Conservation (phyloP, 805 yeast genomes). For the Yarrowia alimentaria region DNA sequence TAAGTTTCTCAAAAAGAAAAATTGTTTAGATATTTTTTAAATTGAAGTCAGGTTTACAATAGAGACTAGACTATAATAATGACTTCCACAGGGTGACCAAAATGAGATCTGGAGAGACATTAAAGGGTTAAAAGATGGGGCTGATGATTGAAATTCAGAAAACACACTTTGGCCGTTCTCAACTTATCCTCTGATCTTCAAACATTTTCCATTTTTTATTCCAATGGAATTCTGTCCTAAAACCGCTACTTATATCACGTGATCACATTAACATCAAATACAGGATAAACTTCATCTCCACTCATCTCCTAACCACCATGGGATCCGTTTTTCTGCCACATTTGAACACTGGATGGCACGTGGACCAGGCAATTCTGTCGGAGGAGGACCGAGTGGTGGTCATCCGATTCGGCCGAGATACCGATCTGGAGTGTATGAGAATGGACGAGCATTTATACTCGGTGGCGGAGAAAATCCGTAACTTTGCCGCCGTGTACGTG, state of each 20-base stretch:
- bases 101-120: no score
- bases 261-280: neutral
- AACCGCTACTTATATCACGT: neutral
- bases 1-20: no score
- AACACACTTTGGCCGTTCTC: no score
- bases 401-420: slow-evolving; percentile 81
- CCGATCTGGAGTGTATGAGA: slow-evolving; percentile 72
- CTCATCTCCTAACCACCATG: slow-evolving; percentile 47
- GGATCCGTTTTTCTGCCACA: slow-evolving; percentile 83
- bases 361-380: slow-evolving; percentile 88
- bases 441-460: slow-evolving; percentile 85
- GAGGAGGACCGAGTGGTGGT: slow-evolving; percentile 88
- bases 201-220: no score
- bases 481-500: slow-evolving; percentile 82
- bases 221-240: no score
- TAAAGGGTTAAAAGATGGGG: no score
- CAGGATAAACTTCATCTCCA: neutral
- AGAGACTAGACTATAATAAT: no score
- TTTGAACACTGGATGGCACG: slow-evolving; percentile 83
- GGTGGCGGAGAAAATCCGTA: slow-evolving; percentile 77
- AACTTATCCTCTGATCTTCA: no score
- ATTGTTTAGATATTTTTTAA: no score
- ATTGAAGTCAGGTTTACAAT: no score
- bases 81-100: no score
- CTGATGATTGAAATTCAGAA: no score